Evolutionary conservation across 441 rosid genomes (phyloP).

Genomic region (Gossypium lobatum): DNA sequence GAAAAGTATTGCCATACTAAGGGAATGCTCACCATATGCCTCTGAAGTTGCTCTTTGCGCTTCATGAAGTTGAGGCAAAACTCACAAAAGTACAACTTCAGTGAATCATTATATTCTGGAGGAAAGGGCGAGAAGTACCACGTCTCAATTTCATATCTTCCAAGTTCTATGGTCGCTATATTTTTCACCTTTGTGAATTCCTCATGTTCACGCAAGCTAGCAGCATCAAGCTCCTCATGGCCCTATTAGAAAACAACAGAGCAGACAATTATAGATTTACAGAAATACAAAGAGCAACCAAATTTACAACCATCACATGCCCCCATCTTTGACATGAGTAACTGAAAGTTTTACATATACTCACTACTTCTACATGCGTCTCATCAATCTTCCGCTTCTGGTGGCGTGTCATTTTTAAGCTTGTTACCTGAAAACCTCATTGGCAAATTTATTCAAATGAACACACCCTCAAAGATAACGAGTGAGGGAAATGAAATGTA

Average conservation of each 20-base stretch:
- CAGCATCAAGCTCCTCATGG: slow-evolving; percentile 99
- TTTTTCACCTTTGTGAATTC: slow-evolving; percentile 98
- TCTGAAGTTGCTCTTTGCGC: slow-evolving; percentile 98
- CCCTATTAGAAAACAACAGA: slow-evolving; percentile 38
- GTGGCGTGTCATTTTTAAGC: slow-evolving; percentile 99
- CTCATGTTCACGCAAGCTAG: slow-evolving; percentile 98
- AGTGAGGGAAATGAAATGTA: not conserved
- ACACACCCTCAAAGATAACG: not conserved
- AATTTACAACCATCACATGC: not conserved
- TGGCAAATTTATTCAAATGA: slow-evolving; percentile 6
- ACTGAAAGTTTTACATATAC: not conserved
- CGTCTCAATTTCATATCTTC: slow-evolving; percentile 97
- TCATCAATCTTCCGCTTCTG: slow-evolving; percentile 98
- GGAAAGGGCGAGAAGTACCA: slow-evolving; percentile 99
- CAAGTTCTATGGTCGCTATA: slow-evolving; percentile 96
- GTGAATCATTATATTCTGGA: slow-evolving; percentile 89
- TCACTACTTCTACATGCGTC: slow-evolving; percentile 86
- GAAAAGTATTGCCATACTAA: not conserved
- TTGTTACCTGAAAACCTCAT: slow-evolving; percentile 59
- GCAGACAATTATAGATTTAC: not conserved
- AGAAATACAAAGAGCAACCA: not conserved
- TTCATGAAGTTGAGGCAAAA: slow-evolving; percentile 98
- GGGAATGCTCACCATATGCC: slow-evolving; percentile 84
- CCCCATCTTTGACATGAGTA: not conserved
- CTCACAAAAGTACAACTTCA: slow-evolving; percentile 98